Base-by-base conservation (phyloP, 805 yeast species). In the Lipomyces sp. region DNA sequence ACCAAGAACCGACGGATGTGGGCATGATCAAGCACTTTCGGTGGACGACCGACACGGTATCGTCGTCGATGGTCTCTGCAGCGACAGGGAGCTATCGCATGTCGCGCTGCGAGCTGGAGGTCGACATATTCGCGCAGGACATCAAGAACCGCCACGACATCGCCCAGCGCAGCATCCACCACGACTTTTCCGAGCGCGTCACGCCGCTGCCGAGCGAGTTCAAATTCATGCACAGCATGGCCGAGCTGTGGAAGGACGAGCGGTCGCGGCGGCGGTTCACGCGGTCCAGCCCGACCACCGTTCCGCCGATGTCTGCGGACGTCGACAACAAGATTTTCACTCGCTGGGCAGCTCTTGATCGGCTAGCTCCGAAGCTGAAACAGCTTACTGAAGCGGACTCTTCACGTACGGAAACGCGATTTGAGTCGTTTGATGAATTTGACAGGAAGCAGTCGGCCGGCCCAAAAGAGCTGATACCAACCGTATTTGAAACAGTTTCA, bases 61-160 rank as follows among this genome's bases (percentile, higher is more conserved):
- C n/a, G 31, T 23, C 49, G 21, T 14, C 22, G 34, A 33, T 44
- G 36, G 38, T 51, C 14, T 22, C 42, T 3, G 32, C 43, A n/a
- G 24, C 58, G 2, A 63, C 55, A 0, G 51, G 42, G 2, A 74
- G 69, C 50, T 75, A 77, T 1, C 68, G 95, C 51, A 77, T 81
- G 46, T 84, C 89, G 0, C 71, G 79, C 51, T 73, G 83, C 3
- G 68, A 82, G 8, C 63, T 88, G 4, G 98, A 91, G 63, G 62
- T 89, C 13, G 97, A 91, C 65, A 68, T 83, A 0, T 59, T 73
- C 4, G 82, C 88, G 0, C 74, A 70, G n/a, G 69, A 75, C 65
- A 83, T 91, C 11, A 29, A 68, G 7, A 89, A 90, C 63, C 67
- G 89, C 22, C 46, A 60, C 1, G 68, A 68, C 0, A 40, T 82